Evolutionary conservation across 2,329 filamentous ascomycete species (phyloP), one percentile per base, ranked within the genome.

Genomic region (Phyllosticta paracitricarpa): DNA sequence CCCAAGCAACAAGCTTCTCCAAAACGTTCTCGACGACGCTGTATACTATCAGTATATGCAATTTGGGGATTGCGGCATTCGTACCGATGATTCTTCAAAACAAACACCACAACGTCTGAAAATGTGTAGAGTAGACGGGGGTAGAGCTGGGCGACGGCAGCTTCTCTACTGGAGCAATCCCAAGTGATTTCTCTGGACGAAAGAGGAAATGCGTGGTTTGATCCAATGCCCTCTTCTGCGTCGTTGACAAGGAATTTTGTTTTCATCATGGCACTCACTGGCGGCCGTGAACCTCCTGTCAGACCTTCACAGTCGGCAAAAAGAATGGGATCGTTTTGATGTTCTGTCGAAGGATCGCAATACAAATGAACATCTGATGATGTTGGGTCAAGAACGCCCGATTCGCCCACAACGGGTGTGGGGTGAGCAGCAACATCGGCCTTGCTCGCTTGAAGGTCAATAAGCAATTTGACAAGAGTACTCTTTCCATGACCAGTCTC

Each of bases 231-330:
- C 28, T 22, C 10, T 53, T 54, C 1, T 17, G 33, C 2, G 14
- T n/a, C 40, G 12, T 19, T 25, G 33, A 4, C 10, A 3, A 3
- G 25, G 25, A 25, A 4, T 19, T 56, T 35, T 52, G 35, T 55
- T 33, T 58, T 61, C 33, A 61, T 40, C 24, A 65, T 55, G 17
- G 67, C 66, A 9, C 66, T 68, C n/a, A 66, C 61, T 30, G 76
- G 76, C 10, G 68, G 67, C 22, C 69, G 70, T 64, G 81, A 79
- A 9, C 80, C 80, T 33, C 79, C 80, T 22, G 78, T 74, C 8
- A 82, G 72, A 0, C 80, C 80, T 70, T 82, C 80, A 63, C 79
- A 82, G 63, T 82, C 80, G 24, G 80, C 79, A 58, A 77, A 77
- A 3, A 82, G 70, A 22, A 82, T 71, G 0, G 79, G 80, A 7